Percentiles rank a stretch among this genome's conserved stretches.
phyloP scores from a whole-genome alignment of 2,329 filamentous ascomycete species.

The Calonectria crousiana region DNA sequence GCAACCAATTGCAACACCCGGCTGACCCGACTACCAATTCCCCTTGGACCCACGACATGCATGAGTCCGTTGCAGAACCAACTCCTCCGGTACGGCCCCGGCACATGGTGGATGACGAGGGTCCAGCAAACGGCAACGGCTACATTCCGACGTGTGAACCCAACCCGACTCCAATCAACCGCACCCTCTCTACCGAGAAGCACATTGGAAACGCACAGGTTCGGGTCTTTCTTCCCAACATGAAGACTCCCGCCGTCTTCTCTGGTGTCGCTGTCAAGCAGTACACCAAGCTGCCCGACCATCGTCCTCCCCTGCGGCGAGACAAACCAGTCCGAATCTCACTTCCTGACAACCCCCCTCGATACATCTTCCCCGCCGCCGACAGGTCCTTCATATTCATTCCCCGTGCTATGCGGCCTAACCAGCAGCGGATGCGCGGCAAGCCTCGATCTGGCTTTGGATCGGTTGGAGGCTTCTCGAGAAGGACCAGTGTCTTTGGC shows the following conservation, averaged over 20 bases:
- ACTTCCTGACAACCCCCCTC: constrained; percentile 80
- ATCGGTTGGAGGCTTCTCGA: constrained; percentile 76
- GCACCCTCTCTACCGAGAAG: constrained; percentile 85
- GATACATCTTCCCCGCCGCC: constrained; percentile 90
- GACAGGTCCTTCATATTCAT: constrained; percentile 99
- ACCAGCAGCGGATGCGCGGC: constrained; percentile 81
- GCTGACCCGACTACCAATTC: constrained; percentile 76
- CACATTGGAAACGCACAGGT: constrained; percentile 88
- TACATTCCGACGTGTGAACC: constrained; percentile 69
- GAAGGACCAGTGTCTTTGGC: constrained; percentile 85
- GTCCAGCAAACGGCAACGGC: constrained; percentile 66
- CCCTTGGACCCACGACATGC: constrained; percentile 95
- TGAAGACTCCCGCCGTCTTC: constrained; percentile 79
- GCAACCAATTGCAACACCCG: constrained; percentile 56
- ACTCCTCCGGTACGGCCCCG: constrained; percentile 54
- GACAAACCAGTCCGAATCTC: constrained; percentile 98
- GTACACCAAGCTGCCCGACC: constrained; percentile 94
- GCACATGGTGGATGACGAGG: constrained; percentile 59
- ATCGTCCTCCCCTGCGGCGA: constrained; percentile 90
- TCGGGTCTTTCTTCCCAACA: constrained; percentile 81
- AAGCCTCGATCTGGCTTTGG: constrained; percentile 80
- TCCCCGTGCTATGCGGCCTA: constrained; percentile 90
- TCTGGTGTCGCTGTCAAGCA: constrained; percentile 85
- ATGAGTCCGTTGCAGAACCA: constrained; percentile 74
- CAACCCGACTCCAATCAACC: constrained; percentile 75